Conservation (phyloP, 2,329 filamentous ascomycete species). For the Tothia fuscella region DNA sequence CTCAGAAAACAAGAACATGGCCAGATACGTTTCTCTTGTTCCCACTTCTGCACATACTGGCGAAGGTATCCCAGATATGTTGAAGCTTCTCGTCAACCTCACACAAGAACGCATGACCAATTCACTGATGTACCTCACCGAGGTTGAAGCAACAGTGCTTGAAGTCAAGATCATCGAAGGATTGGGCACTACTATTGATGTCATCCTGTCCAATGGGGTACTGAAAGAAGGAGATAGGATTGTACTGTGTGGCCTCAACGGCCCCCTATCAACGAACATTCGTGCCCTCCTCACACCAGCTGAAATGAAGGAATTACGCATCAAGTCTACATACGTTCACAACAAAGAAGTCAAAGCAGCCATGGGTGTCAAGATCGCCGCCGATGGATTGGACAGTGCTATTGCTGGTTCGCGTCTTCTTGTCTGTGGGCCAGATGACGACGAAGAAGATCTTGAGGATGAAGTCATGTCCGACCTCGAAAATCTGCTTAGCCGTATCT, state of each 20-base stretch:
- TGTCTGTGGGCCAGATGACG: constrained; percentile 87
- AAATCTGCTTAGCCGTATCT: constrained; percentile 79
- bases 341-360: constrained; percentile 99
- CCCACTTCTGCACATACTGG: constrained; percentile 98
- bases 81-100: constrained; percentile 84
- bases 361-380: constrained; percentile 96
- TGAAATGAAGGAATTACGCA: constrained; percentile 81
- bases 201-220: constrained; percentile 91
- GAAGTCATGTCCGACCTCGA: constrained; percentile 94
- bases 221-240: constrained; percentile 89
- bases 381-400: constrained; percentile 86
- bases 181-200: constrained; percentile 96
- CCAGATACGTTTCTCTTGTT: constrained; percentile 85
- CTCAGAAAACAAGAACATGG: constrained; percentile 97
- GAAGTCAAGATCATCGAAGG: constrained; percentile 99
- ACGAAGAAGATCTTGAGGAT: constrained; percentile 92
- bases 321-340: constrained; percentile 95
- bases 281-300: constrained; percentile 87
- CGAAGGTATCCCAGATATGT: constrained; percentile 96
- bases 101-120: constrained; percentile 97
- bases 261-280: constrained; percentile 89
- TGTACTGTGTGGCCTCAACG: constrained; percentile 92
- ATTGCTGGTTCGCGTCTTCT: constrained; percentile 93
- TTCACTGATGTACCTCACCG: constrained; percentile 94
- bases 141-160: constrained; percentile 93